Base-by-base conservation (phyloP, 345 rosid genomes). In the Balakata baccata region DNA sequence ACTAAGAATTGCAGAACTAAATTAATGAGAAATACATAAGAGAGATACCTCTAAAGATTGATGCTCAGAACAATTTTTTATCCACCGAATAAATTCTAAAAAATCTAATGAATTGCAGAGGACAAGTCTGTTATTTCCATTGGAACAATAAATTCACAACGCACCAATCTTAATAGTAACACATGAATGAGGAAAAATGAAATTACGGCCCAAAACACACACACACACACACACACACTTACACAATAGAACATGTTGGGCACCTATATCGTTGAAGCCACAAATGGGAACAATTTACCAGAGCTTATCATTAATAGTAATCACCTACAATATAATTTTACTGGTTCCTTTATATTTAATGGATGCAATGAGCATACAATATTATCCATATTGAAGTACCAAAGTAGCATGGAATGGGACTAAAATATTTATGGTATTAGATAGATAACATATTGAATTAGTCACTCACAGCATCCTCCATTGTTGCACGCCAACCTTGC, bases 401-500 rank as follows among this genome's bases (percentile, higher is more conserved):
- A 68, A 16, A 65, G 18, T 63, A 23, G 62, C 29, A 16, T 13
- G 34, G 8, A 41, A 23, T 50, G 43, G 11, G 29, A 53, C 12
- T 51, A 22, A 2, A 75, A 17, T 16, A 12, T 58, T 62, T 16
- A 53, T 16, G 18, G 45, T 45, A 29, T 63, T 41, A 54, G 29
- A 47, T 23, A 47, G 66, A 68, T 73, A 52, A 53, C 17, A 60
- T 16, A 62, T 46, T 69, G 34, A 38, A 64, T n/a, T 38, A 39
- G 75, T 59, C 60, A 87, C 98, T 90, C 85, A 94, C 99, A 10
- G 99, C 98, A 80, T 95, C 99, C 86, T 95, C 99, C 99, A 95
- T 95, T 51, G 90, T 79, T 25, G 98, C 89, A 53, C 99, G 99
- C 99, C 99, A 92, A 65, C 99, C 99, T 87, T 95, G 99, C 99